A percentile compares a stretch with the other conserved stretches of the same genome.
phyloP scores from a whole-genome alignment of 1,284 basidiomycete species.

The Apiotrichum sp. region DNA sequence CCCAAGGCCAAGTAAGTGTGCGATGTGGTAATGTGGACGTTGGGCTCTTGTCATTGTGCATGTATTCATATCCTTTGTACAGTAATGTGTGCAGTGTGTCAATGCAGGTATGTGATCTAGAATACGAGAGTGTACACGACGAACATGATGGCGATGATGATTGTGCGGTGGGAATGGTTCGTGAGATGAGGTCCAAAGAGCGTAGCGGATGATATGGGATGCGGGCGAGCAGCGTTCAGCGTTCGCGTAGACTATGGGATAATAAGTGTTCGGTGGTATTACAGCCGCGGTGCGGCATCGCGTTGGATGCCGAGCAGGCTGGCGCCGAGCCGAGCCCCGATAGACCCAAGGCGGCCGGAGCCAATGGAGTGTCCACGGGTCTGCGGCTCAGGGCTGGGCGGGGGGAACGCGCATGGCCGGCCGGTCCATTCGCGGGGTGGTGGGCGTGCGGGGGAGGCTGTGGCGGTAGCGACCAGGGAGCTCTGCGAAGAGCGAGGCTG shows the following conservation, averaged over 20 bases:
- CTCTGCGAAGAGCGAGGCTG: slow-evolving; percentile 7
- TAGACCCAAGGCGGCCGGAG: background rate
- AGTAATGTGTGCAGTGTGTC: background rate
- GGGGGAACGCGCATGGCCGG: slow-evolving; percentile 14
- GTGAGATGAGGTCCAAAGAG: background rate
- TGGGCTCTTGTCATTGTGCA: background rate
- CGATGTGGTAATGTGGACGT: too few species aligned
- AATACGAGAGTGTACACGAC: too few species aligned
- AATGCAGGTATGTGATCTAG: too few species aligned
- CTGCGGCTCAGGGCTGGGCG: slow-evolving; percentile 2
- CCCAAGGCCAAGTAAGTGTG: slow-evolving; percentile 24
- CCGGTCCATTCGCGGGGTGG: slow-evolving; percentile 11
- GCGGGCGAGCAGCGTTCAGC: too few species aligned
- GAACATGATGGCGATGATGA: background rate
- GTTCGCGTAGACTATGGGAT: too few species aligned
- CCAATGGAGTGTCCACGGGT: too few species aligned
- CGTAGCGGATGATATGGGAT: too few species aligned
- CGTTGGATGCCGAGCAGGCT: slow-evolving; percentile 1
- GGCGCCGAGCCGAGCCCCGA: slow-evolving; percentile 1
- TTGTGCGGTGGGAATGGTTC: background rate
- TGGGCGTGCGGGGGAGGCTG: background rate
- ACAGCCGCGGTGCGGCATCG: background rate
- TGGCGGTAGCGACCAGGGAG: slow-evolving; percentile 10
- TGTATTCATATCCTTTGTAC: background rate
- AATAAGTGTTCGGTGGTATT: too few species aligned